Conservation (phyloP, 2,329 filamentous ascomycete genomes). For the Paramyrothecium roridum region DNA sequence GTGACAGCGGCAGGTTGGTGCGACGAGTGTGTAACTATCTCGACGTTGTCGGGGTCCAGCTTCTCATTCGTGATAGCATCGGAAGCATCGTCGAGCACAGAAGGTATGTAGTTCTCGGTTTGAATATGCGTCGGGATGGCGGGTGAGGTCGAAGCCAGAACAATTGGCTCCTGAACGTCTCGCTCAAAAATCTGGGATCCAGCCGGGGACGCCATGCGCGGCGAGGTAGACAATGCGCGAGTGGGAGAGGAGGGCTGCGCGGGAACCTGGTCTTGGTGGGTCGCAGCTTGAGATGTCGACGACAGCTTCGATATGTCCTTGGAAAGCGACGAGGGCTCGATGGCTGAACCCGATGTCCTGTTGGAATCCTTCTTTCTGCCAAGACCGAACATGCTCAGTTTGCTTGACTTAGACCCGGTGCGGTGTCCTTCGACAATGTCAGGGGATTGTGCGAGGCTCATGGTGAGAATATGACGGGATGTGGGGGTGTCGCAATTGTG, state of each 20-base stretch:
- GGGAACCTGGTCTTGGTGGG: slow-evolving; percentile 39
- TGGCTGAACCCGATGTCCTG: slow-evolving; percentile 5
- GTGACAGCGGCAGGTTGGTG: slow-evolving; percentile 76
- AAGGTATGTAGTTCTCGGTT: slow-evolving; percentile 90
- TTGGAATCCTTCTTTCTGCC: slow-evolving; percentile 53
- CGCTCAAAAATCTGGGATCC: slow-evolving; percentile 86
- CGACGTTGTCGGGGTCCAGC: slow-evolving; percentile 82
- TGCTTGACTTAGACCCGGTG: slow-evolving; percentile 40
- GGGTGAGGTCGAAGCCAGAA: slow-evolving; percentile 67
- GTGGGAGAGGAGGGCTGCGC: slow-evolving; percentile 60
- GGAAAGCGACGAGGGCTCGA: slow-evolving; percentile 28
- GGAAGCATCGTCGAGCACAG: slow-evolving; percentile 86
- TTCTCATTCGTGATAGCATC: slow-evolving; percentile 85
- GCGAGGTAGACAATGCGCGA: slow-evolving; percentile 66
- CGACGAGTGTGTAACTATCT: slow-evolving; percentile 83
- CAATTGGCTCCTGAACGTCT: slow-evolving; percentile 78
- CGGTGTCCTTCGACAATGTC: slow-evolving; percentile 9
- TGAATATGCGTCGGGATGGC: slow-evolving; percentile 93
- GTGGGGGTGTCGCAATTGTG: too few relatives aligned
- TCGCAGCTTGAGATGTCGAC: slow-evolving; percentile 31
- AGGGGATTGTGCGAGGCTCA: background rate
- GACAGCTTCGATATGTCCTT: slow-evolving; percentile 34
- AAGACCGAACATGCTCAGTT: slow-evolving; percentile 56
- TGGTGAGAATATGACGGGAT: too few relatives aligned
- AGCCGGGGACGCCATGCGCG: slow-evolving; percentile 74